Conservation (phyloP, 2,329 filamentous ascomycete genomes). For the Clathrospora elynae region DNA sequence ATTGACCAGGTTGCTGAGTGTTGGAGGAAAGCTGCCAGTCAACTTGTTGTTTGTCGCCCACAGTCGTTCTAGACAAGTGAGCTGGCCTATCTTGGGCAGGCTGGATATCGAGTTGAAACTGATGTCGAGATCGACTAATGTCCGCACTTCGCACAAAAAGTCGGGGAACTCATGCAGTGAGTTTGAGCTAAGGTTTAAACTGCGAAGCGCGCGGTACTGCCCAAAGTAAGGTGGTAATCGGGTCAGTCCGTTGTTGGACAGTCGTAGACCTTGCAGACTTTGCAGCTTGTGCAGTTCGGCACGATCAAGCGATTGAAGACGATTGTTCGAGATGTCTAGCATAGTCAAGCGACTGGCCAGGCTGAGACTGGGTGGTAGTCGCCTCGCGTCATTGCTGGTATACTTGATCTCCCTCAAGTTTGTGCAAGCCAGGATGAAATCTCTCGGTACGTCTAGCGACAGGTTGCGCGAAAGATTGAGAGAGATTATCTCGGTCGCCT, state of each 20-base stretch:
- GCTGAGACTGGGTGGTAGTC: slow-evolving; percentile 81
- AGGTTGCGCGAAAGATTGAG: slow-evolving; percentile 92
- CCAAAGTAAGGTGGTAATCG: slow-evolving; percentile 81
- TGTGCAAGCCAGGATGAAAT: slow-evolving; percentile 93
- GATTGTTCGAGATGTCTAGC: slow-evolving; percentile 93
- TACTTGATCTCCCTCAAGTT: slow-evolving; percentile 95
- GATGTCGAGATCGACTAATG: slow-evolving; percentile 88
- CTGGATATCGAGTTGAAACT: slow-evolving; percentile 91
- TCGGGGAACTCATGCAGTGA: slow-evolving; percentile 82
- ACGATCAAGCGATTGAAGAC: slow-evolving; percentile 83
- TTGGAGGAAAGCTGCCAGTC: slow-evolving; percentile 72
- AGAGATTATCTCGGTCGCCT: slow-evolving; percentile 89
- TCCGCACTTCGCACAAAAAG: slow-evolving; percentile 81
- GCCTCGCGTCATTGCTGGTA: slow-evolving; percentile 89
- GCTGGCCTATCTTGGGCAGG: slow-evolving; percentile 78
- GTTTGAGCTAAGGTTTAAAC: slow-evolving; percentile 91
- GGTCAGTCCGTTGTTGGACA: slow-evolving; percentile 90
- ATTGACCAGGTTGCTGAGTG: slow-evolving; percentile 73
- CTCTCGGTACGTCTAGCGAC: slow-evolving; percentile 88
- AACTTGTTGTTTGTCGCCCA: slow-evolving; percentile 96
- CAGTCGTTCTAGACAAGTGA: slow-evolving; percentile 82
- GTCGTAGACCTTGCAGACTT: slow-evolving; percentile 82
- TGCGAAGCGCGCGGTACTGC: slow-evolving; percentile 76
- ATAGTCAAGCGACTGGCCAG: slow-evolving; percentile 82
- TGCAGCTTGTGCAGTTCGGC: slow-evolving; percentile 77